phyloP scores from a whole-genome alignment of 768 basidiomycete species.

The Paxillus ammoniavirescens region DNA sequence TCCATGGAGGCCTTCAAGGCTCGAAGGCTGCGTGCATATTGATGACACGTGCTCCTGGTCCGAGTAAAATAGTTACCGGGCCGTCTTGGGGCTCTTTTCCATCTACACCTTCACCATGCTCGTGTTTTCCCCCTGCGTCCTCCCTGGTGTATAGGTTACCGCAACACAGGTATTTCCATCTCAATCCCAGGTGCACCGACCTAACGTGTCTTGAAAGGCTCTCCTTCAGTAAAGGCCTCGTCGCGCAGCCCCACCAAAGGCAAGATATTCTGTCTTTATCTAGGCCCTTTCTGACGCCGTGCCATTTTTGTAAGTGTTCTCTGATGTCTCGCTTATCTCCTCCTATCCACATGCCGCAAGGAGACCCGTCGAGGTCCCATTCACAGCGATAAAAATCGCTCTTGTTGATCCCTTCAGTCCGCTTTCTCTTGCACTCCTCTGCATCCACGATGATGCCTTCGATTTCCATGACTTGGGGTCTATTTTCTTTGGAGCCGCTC shows the following conservation, averaged over 20 bases:
- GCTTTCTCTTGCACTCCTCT: not conserved
- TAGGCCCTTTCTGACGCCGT: not conserved
- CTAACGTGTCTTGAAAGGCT: not conserved
- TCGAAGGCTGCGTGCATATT: not conserved
- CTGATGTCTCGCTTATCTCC: not conserved
- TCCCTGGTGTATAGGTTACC: not conserved
- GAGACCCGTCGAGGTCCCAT: not conserved
- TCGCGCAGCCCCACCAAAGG: not conserved
- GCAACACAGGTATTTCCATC: too few species aligned
- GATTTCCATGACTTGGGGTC: not conserved
- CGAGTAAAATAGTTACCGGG: not conserved
- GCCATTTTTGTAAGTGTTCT: conserved; percentile 1
- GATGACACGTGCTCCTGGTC: not conserved
- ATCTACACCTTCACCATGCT: not conserved
- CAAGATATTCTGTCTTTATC: not conserved
- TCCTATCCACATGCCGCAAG: conserved; percentile 4
- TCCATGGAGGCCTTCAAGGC: not conserved
- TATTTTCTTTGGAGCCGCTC: not conserved
- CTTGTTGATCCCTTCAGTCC: not conserved
- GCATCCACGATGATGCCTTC: not conserved
- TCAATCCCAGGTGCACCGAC: not conserved
- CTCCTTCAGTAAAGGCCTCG: not conserved
- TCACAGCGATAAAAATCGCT: not conserved
- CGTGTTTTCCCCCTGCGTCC: not conserved
- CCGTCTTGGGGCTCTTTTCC: too few species aligned